Evolutionary conservation across 495 filamentous ascomycete species (phyloP).

Genomic region (Talaromyces thailandensis): DNA sequence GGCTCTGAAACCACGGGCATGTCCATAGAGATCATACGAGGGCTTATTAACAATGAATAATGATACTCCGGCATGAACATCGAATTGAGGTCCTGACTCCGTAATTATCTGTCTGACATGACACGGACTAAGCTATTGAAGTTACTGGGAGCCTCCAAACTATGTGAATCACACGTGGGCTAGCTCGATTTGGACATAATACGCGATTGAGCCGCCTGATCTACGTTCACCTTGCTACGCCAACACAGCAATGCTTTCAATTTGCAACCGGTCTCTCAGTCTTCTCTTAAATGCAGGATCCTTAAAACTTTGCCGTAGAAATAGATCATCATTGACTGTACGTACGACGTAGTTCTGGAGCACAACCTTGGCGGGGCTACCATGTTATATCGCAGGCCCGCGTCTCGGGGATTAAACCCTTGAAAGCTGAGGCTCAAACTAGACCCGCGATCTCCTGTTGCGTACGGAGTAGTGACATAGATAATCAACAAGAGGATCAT

Average conservation of each 20-base stretch:
- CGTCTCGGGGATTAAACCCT: background rate
- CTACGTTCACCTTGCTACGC: background rate
- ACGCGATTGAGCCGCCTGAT: background rate
- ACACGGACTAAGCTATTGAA: background rate
- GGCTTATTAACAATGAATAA: background rate
- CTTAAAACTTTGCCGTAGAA: background rate
- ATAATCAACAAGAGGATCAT: background rate
- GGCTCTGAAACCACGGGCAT: background rate
- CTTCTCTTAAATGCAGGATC: background rate
- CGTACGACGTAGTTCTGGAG: too few species aligned
- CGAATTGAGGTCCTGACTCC: background rate
- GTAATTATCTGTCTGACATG: background rate
- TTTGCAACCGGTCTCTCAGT: background rate
- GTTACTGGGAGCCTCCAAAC: background rate
- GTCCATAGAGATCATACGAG: background rate
- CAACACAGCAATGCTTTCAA: background rate
- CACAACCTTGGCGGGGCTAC: background rate
- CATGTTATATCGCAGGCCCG: background rate
- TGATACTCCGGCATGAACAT: background rate
- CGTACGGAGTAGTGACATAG: background rate
- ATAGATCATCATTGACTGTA: too few species aligned
- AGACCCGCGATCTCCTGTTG: background rate
- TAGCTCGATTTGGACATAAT: background rate
- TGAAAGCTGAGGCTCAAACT: background rate
- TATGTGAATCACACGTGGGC: conserved; percentile 22